Percentiles rank a stretch among this genome's conserved stretches.
phyloP scores from a whole-genome alignment of 345 rosid species.

The Brassica juncea region DNA sequence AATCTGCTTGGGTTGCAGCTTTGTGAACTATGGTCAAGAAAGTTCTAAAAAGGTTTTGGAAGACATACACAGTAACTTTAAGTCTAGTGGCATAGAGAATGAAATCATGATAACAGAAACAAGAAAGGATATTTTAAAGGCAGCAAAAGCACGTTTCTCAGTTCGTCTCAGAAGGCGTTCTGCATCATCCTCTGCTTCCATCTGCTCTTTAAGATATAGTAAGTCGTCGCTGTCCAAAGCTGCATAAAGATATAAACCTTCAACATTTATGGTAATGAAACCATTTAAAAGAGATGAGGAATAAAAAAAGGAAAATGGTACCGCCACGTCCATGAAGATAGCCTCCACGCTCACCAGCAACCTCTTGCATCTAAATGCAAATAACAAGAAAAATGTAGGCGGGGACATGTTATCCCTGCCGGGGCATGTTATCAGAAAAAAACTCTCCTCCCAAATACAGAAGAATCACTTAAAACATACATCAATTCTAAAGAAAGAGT shows the following conservation, averaged over 20 bases:
- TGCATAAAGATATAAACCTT: constrained; percentile 4
- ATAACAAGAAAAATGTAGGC: constrained; percentile 53
- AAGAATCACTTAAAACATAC: constrained; percentile 10
- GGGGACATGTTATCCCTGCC: constrained; percentile 88
- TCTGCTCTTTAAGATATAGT: constrained; percentile 96
- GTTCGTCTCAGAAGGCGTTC: constrained; percentile 96
- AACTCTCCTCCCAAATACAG: constrained; percentile 9
- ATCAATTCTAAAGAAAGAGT: constrained; percentile 2
- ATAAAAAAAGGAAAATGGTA: constrained; percentile 19
- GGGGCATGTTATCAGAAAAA: constrained; percentile 95
- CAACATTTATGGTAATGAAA: neutral
- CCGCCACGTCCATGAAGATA: constrained; percentile 99
- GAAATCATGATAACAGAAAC: neutral
- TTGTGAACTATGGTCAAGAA: constrained; percentile 68
- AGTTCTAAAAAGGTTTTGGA: neutral
- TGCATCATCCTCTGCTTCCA: constrained; percentile 99
- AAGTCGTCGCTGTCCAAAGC: constrained; percentile 99
- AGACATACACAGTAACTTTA: neutral
- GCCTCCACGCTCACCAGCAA: constrained; percentile 99
- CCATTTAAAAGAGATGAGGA: neutral
- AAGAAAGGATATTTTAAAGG: constrained; percentile 90
- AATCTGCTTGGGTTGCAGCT: constrained; percentile 93
- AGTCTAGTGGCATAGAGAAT: neutral
- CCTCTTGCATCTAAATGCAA: constrained; percentile 94
- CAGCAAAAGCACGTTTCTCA: constrained; percentile 96